phyloP scores from a whole-genome alignment of 2,329 filamentous ascomycete species.

The Aspergillus aculeatus region DNA sequence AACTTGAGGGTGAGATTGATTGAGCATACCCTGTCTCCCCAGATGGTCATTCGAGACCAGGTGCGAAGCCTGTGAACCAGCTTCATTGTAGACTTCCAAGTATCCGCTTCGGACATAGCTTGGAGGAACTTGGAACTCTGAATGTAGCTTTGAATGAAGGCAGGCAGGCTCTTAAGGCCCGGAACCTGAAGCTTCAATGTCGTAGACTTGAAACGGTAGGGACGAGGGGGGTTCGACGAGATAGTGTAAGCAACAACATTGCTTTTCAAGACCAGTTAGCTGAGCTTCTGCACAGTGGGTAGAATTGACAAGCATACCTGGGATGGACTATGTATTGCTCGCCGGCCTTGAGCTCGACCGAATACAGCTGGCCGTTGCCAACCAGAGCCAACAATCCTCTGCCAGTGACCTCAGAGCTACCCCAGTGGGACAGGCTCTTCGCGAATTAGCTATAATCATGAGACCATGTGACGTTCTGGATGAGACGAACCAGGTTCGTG shows the following conservation, averaged over 20 bases:
- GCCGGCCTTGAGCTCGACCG: constrained; percentile 73
- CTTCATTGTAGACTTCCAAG: constrained; percentile 69
- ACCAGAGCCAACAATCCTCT: constrained; percentile 81
- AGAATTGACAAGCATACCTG: constrained; percentile 42
- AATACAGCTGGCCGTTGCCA: constrained; percentile 85
- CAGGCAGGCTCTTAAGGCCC: constrained; percentile 56
- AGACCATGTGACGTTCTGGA: background rate
- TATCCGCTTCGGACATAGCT: constrained; percentile 67
- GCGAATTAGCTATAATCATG: constrained; percentile 36
- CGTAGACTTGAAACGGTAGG: constrained; percentile 83
- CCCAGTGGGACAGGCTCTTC: constrained; percentile 79
- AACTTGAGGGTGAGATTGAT: background rate
- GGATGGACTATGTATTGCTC: constrained; percentile 93
- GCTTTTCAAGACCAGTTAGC: constrained; percentile 42
- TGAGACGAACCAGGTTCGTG: constrained; percentile 58
- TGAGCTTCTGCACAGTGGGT: background rate
- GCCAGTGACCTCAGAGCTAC: constrained; percentile 82
- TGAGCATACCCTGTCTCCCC: constrained; percentile 73
- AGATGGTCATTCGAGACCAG: constrained; percentile 76
- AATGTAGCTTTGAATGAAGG: constrained; percentile 66
- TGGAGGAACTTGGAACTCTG: constrained; percentile 71
- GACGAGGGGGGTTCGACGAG: constrained; percentile 68
- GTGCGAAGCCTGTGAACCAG: constrained; percentile 70
- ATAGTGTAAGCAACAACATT: constrained; percentile 90
- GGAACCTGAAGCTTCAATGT: constrained; percentile 76